Conservation (phyloP, 441 rosid species). For the Erysimum pusillum region DNA sequence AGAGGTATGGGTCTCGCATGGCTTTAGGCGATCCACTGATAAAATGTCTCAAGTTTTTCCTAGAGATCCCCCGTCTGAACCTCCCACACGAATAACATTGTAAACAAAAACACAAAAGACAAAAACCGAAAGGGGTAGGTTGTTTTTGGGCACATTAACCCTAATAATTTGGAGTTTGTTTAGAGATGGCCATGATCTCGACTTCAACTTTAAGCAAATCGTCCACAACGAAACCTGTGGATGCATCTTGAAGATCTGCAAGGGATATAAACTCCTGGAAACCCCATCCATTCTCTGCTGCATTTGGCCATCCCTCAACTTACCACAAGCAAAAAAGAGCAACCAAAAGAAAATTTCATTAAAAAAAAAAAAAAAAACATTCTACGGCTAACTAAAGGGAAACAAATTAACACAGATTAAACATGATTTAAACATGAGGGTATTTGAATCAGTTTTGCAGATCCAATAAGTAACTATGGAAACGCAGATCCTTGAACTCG, state of each 20-base stretch:
- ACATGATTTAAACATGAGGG: no score
- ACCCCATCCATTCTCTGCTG: conserved; percentile 39
- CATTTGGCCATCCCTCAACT: conserved; percentile 38
- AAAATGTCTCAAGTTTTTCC: not conserved
- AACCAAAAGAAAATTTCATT: not conserved
- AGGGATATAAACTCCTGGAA: conserved; percentile 29
- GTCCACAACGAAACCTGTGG: conserved; percentile 31
- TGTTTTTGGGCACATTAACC: conserved; percentile 4
- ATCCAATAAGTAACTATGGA: no score
- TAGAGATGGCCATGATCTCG: conserved; percentile 31
- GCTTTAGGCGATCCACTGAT: not conserved
- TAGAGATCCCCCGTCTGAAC: not conserved
- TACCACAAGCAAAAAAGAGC: not conserved
- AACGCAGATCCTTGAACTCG: no score
- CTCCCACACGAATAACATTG: conserved; percentile 13
- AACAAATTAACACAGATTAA: no score
- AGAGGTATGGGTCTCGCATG: not conserved
- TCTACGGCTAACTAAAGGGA: no score
- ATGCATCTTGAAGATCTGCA: conserved; percentile 28
- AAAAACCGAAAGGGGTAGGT: not conserved
- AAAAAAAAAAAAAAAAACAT: no score
- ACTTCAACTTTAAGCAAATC: conserved; percentile 31
- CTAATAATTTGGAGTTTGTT: conserved; percentile 18
- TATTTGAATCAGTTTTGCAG: no score
- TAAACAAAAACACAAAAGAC: not conserved